phyloP scores from a whole-genome alignment of 2,329 filamentous ascomycete species.

The Scolecobasidium constrictum region DNA sequence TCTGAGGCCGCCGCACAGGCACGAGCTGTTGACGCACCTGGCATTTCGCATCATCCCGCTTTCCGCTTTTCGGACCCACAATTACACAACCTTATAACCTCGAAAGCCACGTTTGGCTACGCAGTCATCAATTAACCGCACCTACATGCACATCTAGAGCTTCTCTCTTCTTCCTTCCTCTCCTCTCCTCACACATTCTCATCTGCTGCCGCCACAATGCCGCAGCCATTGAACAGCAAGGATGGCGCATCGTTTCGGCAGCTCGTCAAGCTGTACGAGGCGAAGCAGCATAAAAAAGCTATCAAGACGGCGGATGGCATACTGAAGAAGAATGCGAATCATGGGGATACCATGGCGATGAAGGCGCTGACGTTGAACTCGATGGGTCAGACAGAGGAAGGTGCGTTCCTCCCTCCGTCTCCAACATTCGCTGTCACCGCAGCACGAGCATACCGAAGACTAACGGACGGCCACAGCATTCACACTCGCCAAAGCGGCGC shows the following conservation, averaged over 20 bases:
- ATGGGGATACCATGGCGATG: slow-evolving; percentile 98
- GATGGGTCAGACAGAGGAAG: slow-evolving; percentile 79
- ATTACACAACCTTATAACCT: no score
- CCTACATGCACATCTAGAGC: no score
- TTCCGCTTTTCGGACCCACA: no score
- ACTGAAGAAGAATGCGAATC: slow-evolving; percentile 83
- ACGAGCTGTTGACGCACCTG: no score
- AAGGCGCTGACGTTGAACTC: slow-evolving; percentile 94
- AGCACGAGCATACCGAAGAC: not conserved
- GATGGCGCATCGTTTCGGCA: slow-evolving; percentile 90
- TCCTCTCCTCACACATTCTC: no score
- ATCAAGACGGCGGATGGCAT: slow-evolving; percentile 95
- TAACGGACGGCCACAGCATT: slow-evolving; percentile 47
- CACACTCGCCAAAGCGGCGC: slow-evolving; percentile 77
- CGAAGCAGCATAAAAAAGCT: slow-evolving; percentile 96
- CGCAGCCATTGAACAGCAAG: slow-evolving; percentile 54
- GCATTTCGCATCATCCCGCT: no score
- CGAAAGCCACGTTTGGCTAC: no score
- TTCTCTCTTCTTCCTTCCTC: no score
- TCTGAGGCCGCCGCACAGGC: no score
- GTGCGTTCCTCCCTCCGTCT: not conserved
- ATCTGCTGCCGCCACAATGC: slow-evolving; percentile 36
- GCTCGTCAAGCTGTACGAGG: slow-evolving; percentile 91
- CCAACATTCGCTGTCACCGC: not conserved
- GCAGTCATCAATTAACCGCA: no score